Evolutionary conservation across 2,329 filamentous ascomycete genomes (phyloP).

Genomic region (Lanzia echinophila): DNA sequence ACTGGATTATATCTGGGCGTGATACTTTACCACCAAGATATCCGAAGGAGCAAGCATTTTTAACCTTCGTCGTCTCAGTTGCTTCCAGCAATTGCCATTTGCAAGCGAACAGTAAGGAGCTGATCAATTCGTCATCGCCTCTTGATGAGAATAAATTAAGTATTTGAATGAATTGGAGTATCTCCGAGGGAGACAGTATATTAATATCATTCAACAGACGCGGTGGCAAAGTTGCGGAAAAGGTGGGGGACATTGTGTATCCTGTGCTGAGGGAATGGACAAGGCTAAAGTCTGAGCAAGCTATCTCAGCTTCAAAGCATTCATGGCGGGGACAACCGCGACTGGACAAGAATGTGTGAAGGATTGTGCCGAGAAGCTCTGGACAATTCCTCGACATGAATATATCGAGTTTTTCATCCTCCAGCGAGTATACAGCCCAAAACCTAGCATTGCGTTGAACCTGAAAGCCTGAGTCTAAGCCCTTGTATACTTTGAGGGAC

Average conservation of each 20-base stretch:
- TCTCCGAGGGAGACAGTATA: constrained; percentile 31
- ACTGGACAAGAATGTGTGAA: constrained; percentile 36
- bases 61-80: constrained; percentile 31
- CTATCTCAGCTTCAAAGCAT: constrained; percentile 33
- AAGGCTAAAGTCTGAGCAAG: constrained; percentile 29
- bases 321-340: constrained; percentile 30
- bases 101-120: constrained; percentile 1
- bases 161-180: constrained; percentile 5
- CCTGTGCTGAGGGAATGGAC: constrained; percentile 25
- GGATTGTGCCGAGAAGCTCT: constrained; percentile 28
- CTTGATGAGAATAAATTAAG: neutral
- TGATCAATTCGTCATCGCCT: neutral
- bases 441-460: constrained; percentile 29
- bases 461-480: constrained; percentile 34
- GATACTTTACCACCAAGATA: constrained; percentile 37
- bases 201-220: constrained; percentile 38
- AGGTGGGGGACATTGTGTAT: neutral
- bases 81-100: constrained; percentile 7
- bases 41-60: constrained; percentile 32
- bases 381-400: constrained; percentile 33
- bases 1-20: constrained; percentile 31
- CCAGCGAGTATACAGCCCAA: constrained; percentile 31
- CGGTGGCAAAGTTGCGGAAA: constrained; percentile 22
- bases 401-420: constrained; percentile 27
- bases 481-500: constrained; percentile 33